Conservation (phyloP, 2,329 filamentous ascomycete genomes). For the Calonectria pauciramosa region DNA sequence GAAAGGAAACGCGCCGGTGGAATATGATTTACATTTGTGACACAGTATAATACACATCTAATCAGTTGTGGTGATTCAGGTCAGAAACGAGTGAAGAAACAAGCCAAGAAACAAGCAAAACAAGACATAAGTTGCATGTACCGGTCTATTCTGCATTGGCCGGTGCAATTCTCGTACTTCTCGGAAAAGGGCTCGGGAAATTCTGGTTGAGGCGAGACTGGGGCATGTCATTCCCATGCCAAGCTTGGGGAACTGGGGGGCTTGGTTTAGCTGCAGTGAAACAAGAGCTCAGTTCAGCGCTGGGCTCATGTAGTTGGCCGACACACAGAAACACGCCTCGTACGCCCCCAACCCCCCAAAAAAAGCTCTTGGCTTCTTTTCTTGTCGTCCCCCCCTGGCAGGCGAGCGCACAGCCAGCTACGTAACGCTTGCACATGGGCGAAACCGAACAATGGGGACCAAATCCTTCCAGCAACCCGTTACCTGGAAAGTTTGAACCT, state of each 20-base stretch:
- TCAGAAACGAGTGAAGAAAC: no score
- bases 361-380: background rate
- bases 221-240: background rate
- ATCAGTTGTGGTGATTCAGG: background rate
- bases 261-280: background rate
- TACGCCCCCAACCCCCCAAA: background rate
- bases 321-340: background rate
- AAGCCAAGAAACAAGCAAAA: background rate
- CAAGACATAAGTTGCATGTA: background rate
- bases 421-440: background rate
- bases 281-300: background rate
- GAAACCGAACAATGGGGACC: slow-evolving; percentile 20
- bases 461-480: slow-evolving; percentile 11
- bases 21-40: background rate
- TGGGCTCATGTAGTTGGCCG: background rate
- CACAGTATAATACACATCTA: background rate
- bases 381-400: background rate
- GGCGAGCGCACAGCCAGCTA: background rate
- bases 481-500: slow-evolving; percentile 9
- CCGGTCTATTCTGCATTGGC: no score
- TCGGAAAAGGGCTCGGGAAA: background rate
- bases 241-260: background rate
- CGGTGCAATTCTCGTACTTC: background rate
- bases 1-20: background rate
- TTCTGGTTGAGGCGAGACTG: background rate